Evolutionary conservation across 1,284 basidiomycete genomes (phyloP), one percentile per base, ranked within the genome.

Genomic region (Entoloma clypeatum): DNA sequence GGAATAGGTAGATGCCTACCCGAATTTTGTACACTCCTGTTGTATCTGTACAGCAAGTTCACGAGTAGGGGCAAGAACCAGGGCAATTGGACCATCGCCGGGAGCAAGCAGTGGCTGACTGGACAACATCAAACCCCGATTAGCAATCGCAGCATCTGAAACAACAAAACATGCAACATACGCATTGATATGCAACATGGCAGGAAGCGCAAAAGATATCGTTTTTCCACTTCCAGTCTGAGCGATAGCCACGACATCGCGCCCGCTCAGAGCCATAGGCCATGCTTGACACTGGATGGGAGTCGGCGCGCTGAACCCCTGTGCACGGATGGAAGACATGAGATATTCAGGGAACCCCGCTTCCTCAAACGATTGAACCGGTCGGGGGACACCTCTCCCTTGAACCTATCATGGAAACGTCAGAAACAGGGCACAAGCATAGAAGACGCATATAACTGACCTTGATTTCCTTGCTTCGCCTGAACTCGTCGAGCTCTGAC

Each of bases 181-280:
- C 81, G 95, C 95, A 76, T 98, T 99, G 74, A 99, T 98, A 69
- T 99, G 95, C 27, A 99, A 77, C 93, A 99, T 99, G 44, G 95
- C 93, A 39, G 95, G 95, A 35, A 99, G 81, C 43, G 96, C 94
- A 62, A 99, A 99, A 11, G 94, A 86, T 50, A 99, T 97, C 19
- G 95, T 99, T 73, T 99, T 96, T 48, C 93, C 93, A 60, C 89
- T 93, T 53, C 93, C 93, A 16, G 93, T 97, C 65, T 95, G 92
- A 35, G 95, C 93, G 57, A 99, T 93, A 45, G 96, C 95, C 44
- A 97, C 92, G 28, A 97, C 78, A 68, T 98, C 94, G 50, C 92
- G 81, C 52, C 94, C 94, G 50, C 78, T 92, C 11, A 97, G 71
- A 8, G 93, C 93, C 90, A 97, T 96, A 1, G 94, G 94, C 94